Conservation (phyloP, 176 grass and related monocot species). For the Olyra latifolia region DNA sequence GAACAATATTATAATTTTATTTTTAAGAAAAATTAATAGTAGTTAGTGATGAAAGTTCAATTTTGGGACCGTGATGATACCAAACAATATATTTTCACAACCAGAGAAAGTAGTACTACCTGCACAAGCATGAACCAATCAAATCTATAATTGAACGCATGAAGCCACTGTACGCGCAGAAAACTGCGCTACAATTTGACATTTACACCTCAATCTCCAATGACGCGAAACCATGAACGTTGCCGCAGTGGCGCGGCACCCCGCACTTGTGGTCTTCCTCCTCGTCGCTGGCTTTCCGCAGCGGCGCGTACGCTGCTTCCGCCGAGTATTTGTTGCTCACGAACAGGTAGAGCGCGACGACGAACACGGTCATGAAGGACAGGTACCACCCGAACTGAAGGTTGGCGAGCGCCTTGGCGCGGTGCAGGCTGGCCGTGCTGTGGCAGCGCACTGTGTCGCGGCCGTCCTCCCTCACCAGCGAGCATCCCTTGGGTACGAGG, state of each 20-base stretch:
- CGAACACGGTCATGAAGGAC: conserved; percentile 45
- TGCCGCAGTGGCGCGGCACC: neutral
- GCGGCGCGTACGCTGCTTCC: conserved; percentile 39
- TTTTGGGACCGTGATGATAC: too few species aligned
- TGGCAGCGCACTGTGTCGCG: conserved; percentile 56
- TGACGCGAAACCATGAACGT: conserved; percentile 17
- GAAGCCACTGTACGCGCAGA: neutral
- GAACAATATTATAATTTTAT: too few species aligned
- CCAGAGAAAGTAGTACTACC: too few species aligned
- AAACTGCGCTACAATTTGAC: neutral
- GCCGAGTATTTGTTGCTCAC: conserved; percentile 45
- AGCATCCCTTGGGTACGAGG: conserved; percentile 53
- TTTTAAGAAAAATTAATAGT: too few species aligned
- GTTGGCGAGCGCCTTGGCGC: conserved; percentile 69
- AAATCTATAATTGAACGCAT: neutral
- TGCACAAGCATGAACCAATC: neutral
- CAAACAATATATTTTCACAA: too few species aligned
- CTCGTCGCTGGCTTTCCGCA: conserved; percentile 21
- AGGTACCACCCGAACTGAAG: conserved; percentile 73
- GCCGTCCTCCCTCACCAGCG: conserved; percentile 52
- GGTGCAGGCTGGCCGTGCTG: conserved; percentile 44
- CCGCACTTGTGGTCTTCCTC: conserved; percentile 32
- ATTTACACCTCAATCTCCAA: conserved; percentile 50
- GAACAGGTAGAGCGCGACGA: conserved; percentile 44
- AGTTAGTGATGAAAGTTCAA: too few species aligned